Percentiles rank a stretch among this genome's conserved stretches.
Evolutionary conservation across 192 early-diverging fungal species (phyloP).

Genomic region (Spinellus fusiger): DNA sequence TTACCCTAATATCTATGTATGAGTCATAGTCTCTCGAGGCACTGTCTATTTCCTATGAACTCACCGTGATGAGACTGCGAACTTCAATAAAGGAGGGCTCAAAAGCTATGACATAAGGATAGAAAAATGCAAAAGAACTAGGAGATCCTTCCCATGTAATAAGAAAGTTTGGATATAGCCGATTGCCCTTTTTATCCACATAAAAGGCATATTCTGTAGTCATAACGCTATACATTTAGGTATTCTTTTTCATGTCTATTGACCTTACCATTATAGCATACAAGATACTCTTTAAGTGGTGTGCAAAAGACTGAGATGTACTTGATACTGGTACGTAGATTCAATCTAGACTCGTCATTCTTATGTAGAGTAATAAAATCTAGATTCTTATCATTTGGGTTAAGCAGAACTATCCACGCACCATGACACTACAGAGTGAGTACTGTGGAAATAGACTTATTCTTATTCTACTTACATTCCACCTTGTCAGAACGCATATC

Average conservation of each 20-base stretch:
- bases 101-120: conserved; percentile 88
- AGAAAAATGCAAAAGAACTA: conserved; percentile 69
- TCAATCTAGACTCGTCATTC: conserved; percentile 20
- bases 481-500: conserved; percentile 81
- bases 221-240: background rate
- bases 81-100: conserved; percentile 89
- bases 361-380: conserved; percentile 78
- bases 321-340: conserved; percentile 39
- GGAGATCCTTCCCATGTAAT: conserved; percentile 87
- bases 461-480: conserved; percentile 33
- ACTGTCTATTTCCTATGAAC: background rate
- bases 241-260: background rate
- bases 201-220: conserved; percentile 83
- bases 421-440: conserved; percentile 27
- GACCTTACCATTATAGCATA: conserved; percentile 83
- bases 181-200: conserved; percentile 78
- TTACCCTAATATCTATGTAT: conserved; percentile 31
- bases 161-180: conserved; percentile 64
- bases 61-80: conserved; percentile 66
- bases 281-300: conserved; percentile 67
- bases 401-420: conserved; percentile 60
- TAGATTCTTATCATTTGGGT: conserved; percentile 72
- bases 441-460: too few relatives aligned
- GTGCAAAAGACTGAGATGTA: conserved; percentile 80
- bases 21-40: background rate